Conservation (phyloP, 2,329 filamentous ascomycete genomes). For the Gaeumannomyces sp. region DNA sequence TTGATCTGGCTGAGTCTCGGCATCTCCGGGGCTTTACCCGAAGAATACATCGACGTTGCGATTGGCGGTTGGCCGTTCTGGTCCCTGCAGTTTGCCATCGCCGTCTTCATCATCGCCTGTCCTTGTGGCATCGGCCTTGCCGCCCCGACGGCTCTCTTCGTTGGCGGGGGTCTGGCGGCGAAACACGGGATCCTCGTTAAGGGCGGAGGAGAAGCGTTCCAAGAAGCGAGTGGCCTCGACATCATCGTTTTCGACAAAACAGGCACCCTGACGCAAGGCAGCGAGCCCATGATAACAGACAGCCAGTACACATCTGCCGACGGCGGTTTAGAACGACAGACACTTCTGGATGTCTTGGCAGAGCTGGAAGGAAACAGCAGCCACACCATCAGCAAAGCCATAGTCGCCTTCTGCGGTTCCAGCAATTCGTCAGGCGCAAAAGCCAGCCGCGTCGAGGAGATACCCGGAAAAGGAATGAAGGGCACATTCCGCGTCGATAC, state of each 20-base stretch:
- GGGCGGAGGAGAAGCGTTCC: slow-evolving; percentile 78
- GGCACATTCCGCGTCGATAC: slow-evolving; percentile 39
- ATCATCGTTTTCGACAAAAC: slow-evolving; percentile 87
- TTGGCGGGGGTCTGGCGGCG: slow-evolving; percentile 73
- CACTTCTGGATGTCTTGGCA: slow-evolving; percentile 48
- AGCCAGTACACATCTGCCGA: slow-evolving; percentile 16
- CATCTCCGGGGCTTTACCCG: slow-evolving; percentile 48
- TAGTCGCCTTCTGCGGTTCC: slow-evolving; percentile 54
- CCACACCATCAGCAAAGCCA: slow-evolving; percentile 67
- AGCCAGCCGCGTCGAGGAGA: slow-evolving; percentile 50
- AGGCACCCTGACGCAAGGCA: slow-evolving; percentile 69
- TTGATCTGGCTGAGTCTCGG: slow-evolving; percentile 64
- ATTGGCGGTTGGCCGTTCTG: slow-evolving; percentile 63
- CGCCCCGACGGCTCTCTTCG: slow-evolving; percentile 80
- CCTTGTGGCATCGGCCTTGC: slow-evolving; percentile 79
- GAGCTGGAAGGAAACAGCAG: slow-evolving; percentile 64
- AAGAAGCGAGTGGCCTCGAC: slow-evolving; percentile 72
- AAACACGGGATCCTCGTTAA: slow-evolving; percentile 76
- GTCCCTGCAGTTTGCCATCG: slow-evolving; percentile 77
- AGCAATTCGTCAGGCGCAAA: slow-evolving; percentile 22
- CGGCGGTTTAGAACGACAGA: not conserved
- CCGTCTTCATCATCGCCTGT: slow-evolving; percentile 82
- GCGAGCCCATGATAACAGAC: slow-evolving; percentile 63
- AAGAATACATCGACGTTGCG: slow-evolving; percentile 46
- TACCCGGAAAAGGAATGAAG: slow-evolving; percentile 65